Evolutionary conservation across 768 basidiomycete species (phyloP), one percentile per base, ranked within the genome.

Genomic region (Trametes cingulata): DNA sequence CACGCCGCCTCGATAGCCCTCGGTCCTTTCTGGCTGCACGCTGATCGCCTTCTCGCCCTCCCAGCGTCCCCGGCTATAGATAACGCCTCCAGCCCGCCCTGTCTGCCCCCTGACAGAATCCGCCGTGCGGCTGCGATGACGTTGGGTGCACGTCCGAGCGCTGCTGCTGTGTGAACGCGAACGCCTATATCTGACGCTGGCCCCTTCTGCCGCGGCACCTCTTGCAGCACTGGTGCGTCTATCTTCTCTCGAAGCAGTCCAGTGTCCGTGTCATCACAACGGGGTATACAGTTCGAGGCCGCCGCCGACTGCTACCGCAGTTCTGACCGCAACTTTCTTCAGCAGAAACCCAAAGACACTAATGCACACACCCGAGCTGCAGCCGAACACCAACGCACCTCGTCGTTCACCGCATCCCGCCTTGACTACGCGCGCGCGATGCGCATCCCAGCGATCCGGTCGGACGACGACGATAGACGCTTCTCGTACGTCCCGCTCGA

Each of bases 31-130:
- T 19, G 48, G 51, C 58, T 46, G 10, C 7, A 35, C 53, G 59
- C 45, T 49, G 53, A 55, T 55, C 59, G 29, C 25, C 59, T 54
- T 61, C 59, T 61, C 59, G 53, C 53, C 59, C 53, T 55, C 13
- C 41, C 59, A 47, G 53, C 22, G 48, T 49, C 39, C 47, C 40
- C 52, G 58, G 51, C 51, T 46, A 45, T 51, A 36, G 42, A 58
- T 58, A 51, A 48, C 35, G 43, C 42, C 14, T 45, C 33, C 35
- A 20, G 6, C 52, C 19, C 24, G 33, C 25, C 58, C 17, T 37
- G 55, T 40, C 9, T 20, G 20, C 27, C 45, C 37, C 45, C 46
- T 42, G 27, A 33, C 39, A 14, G 10, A 27, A 10, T 45, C 14
- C 19, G 14, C 36, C 6, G 20, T 22, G 8, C 9, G 24, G 36